Percentiles rank a stretch among this genome's conserved stretches.
Evolutionary conservation across 169 alveolate genomes (phyloP).

Genomic region (Pseudocohnilembus persalinus): DNA sequence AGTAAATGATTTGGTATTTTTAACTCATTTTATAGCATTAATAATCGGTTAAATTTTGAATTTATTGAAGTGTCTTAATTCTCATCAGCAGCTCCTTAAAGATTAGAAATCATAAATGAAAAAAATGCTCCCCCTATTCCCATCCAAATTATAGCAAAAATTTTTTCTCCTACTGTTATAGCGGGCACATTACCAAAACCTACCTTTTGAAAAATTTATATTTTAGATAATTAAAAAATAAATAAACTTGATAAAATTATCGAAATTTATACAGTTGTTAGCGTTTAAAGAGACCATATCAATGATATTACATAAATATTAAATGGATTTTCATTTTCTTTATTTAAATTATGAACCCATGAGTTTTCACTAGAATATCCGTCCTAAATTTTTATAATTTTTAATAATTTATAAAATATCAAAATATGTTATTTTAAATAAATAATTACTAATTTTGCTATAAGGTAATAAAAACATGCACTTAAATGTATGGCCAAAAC

Average conservation of each 20-base stretch:
- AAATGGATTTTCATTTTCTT: neutral
- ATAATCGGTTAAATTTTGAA: conserved; percentile 17
- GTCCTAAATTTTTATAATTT: neutral
- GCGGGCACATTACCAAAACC: conserved; percentile 41
- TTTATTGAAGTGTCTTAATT: conserved; percentile 14
- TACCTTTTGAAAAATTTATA: no score
- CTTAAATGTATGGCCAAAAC: neutral
- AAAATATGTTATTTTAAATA: no score
- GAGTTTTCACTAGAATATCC: neutral
- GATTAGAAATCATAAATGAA: conserved; percentile 32
- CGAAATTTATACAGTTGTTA: neutral
- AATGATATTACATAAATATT: neutral
- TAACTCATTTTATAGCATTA: conserved; percentile 18
- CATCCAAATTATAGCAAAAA: conserved; percentile 39
- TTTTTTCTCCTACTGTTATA: conserved; percentile 24
- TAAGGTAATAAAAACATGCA: neutral
- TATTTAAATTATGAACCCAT: neutral
- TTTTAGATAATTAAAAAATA: no score
- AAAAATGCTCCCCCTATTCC: conserved; percentile 40
- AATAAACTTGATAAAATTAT: no score
- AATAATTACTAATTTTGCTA: neutral
- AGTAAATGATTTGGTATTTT: conserved; percentile 24
- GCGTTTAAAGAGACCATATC: neutral
- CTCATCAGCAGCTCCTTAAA: conserved; percentile 35
- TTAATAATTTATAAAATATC: neutral